These are phyloP conservation scores for Globisporangium iwayamae DNA, from an alignment of 352 stramenopile genomes.

Conservation along the genomic window DNA sequence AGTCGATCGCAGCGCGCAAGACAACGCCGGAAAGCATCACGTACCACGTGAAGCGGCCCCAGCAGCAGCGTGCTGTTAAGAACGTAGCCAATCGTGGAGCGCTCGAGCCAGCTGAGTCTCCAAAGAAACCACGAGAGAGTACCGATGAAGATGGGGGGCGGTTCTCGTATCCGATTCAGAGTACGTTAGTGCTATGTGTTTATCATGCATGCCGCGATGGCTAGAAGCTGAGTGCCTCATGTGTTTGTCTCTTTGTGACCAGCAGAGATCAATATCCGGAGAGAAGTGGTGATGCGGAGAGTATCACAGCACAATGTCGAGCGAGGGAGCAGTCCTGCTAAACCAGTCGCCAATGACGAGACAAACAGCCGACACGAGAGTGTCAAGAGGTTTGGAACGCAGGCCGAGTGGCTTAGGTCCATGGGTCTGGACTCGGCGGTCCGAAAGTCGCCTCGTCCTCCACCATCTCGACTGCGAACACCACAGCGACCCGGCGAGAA, in stretches of 20 bases:
- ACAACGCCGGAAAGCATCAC: slow-evolving; percentile 7
- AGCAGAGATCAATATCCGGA: slow-evolving; percentile 17
- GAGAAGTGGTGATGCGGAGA: slow-evolving; percentile 18
- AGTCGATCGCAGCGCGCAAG: slow-evolving; percentile 10
- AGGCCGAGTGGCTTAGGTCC: slow-evolving; percentile 14
- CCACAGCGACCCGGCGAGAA: not conserved
- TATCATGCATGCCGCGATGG: not conserved
- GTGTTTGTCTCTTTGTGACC: not conserved
- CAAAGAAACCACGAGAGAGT: not conserved
- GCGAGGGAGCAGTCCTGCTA: not conserved
- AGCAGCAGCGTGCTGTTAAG: not conserved
- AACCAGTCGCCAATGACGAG: not conserved
- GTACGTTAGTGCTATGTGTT: slow-evolving; percentile 4
- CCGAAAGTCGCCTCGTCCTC: slow-evolving; percentile 9
- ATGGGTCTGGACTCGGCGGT: slow-evolving; percentile 7
- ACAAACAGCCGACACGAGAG: not conserved
- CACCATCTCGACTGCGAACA: slow-evolving; percentile 8
- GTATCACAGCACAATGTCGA: not conserved
- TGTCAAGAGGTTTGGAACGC: slow-evolving; percentile 11
- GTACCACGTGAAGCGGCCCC: not conserved
- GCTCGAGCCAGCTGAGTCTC: not conserved
- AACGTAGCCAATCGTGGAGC: not conserved
- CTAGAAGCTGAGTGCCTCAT: not conserved
- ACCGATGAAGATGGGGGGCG: not conserved
- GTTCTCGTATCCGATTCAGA: slow-evolving; percentile 15